Percentiles rank a stretch among this genome's conserved stretches.
Conservation (phyloP, 2,329 filamentous ascomycete species). For the Capronia coronata region DNA sequence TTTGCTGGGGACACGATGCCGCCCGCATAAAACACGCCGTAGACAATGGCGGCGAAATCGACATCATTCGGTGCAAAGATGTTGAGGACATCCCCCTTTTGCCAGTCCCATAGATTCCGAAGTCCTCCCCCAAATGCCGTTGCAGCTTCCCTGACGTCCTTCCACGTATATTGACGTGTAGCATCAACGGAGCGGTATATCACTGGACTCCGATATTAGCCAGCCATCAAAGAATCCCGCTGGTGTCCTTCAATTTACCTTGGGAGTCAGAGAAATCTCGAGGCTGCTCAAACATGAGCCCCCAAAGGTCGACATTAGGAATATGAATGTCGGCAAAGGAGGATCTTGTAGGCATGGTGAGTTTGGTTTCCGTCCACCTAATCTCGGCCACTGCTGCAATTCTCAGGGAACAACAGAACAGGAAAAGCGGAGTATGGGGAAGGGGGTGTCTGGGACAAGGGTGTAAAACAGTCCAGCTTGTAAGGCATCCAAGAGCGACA, state of each 20-base stretch:
- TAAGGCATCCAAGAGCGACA: no score
- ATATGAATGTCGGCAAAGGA: slow-evolving; percentile 59
- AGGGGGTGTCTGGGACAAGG: no score
- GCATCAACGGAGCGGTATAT: slow-evolving; percentile 39
- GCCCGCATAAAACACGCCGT: slow-evolving; percentile 77
- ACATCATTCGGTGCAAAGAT: slow-evolving; percentile 82
- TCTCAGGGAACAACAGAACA: background rate
- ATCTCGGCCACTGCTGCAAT: background rate
- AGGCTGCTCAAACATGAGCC: slow-evolving; percentile 40
- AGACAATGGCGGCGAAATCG: slow-evolving; percentile 70
- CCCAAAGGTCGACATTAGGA: slow-evolving; percentile 71
- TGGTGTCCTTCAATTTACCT: slow-evolving; percentile 5
- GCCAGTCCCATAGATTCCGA: slow-evolving; percentile 67
- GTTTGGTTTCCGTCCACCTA: background rate
- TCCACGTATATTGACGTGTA: slow-evolving; percentile 64
- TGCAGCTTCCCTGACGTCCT: slow-evolving; percentile 59
- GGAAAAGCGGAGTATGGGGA: no score
- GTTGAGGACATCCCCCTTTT: slow-evolving; percentile 74
- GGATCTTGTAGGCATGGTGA: slow-evolving; percentile 64
- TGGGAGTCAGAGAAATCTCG: slow-evolving; percentile 26
- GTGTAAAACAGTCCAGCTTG: no score
- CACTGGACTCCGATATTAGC: slow-evolving; percentile 10
- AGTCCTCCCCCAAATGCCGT: slow-evolving; percentile 73
- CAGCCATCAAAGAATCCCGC: background rate
- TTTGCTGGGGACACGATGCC: slow-evolving; percentile 77